Percentiles rank a stretch among this genome's conserved stretches.
Conservation (phyloP, 768 basidiomycete genomes). For the Tremella fuciformis region DNA sequence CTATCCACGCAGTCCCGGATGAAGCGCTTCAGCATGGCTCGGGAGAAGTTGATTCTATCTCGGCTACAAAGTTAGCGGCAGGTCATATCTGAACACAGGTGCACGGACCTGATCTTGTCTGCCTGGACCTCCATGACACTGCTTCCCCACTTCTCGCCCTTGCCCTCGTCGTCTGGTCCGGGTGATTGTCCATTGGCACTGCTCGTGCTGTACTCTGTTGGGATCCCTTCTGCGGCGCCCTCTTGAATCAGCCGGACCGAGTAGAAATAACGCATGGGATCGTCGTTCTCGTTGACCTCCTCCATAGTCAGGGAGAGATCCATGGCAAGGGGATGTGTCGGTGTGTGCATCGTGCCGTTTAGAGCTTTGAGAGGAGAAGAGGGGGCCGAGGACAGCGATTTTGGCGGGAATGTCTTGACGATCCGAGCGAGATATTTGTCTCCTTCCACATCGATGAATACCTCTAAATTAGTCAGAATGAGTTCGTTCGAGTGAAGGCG, state of each 20-base stretch:
- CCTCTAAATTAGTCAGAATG: conserved; percentile 56
- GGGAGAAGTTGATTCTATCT: conserved; percentile 91
- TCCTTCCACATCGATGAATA: conserved; percentile 80
- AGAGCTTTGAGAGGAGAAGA: conserved; percentile 49
- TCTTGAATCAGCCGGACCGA: conserved; percentile 70
- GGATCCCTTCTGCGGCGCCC: conserved; percentile 27
- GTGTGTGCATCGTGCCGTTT: background rate
- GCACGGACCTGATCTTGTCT: conserved; percentile 68
- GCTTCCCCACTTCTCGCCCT: conserved; percentile 54
- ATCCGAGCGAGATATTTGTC: conserved; percentile 84
- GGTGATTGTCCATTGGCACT: conserved; percentile 16
- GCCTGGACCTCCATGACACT: conserved; percentile 80
- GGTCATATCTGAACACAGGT: background rate
- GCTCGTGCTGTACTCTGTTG: conserved; percentile 32
- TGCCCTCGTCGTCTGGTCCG: conserved; percentile 30
- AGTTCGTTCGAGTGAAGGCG: background rate
- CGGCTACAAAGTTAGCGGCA: conserved; percentile 59
- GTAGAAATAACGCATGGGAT: conserved; percentile 80
- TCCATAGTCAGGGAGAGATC: conserved; percentile 74
- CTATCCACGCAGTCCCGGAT: conserved; percentile 93
- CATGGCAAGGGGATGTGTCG: conserved; percentile 67
- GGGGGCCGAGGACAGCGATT: conserved; percentile 28
- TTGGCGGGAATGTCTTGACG: conserved; percentile 65
- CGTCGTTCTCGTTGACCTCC: conserved; percentile 68
- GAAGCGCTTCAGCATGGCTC: conserved; percentile 92